Evolutionary conservation across 495 filamentous ascomycete species (phyloP).

Genomic region (Aspergillus sclerotioniger): DNA sequence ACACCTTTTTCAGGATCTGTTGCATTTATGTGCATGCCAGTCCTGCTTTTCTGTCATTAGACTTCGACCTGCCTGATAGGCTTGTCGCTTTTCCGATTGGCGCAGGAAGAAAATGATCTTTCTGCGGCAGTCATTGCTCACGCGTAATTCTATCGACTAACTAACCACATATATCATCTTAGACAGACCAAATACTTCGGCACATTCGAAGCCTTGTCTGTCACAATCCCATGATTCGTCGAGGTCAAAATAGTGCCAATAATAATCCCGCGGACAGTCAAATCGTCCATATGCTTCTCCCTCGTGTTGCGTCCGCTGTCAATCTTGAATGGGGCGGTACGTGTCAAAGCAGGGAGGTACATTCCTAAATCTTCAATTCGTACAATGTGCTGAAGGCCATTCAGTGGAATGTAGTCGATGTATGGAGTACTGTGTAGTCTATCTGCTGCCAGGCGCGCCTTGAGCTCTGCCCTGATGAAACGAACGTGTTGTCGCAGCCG

Average conservation of each 20-base stretch:
- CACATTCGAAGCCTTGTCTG: slow-evolving; percentile 52
- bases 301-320: slow-evolving; percentile 50
- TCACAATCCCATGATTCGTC: slow-evolving; percentile 44
- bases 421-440: not conserved
- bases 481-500: not conserved
- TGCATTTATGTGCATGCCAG: not conserved
- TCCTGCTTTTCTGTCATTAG: slow-evolving; percentile 1
- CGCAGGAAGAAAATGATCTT: slow-evolving; percentile 13
- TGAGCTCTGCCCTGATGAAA: not conserved
- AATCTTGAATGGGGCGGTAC: slow-evolving; percentile 39
- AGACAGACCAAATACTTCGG: slow-evolving; percentile 15
- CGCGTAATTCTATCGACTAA: slow-evolving; percentile 4
- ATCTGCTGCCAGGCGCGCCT: not conserved
- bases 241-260: slow-evolving; percentile 51
- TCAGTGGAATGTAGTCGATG: slow-evolving; percentile 1
- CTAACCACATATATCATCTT: not conserved
- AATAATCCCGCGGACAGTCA: slow-evolving; percentile 29
- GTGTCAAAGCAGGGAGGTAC: slow-evolving; percentile 53
- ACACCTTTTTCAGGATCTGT: slow-evolving; percentile 25
- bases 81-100: not conserved
- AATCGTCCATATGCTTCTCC: slow-evolving; percentile 34
- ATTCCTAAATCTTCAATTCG: slow-evolving; percentile 23
- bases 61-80: not conserved
- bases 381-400: not conserved
- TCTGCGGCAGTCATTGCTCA: not conserved